A percentile compares a stretch with the other conserved stretches of the same genome.
phyloP scores from a whole-genome alignment of 148 eudicot species.

The Rhododendron ovatum region DNA sequence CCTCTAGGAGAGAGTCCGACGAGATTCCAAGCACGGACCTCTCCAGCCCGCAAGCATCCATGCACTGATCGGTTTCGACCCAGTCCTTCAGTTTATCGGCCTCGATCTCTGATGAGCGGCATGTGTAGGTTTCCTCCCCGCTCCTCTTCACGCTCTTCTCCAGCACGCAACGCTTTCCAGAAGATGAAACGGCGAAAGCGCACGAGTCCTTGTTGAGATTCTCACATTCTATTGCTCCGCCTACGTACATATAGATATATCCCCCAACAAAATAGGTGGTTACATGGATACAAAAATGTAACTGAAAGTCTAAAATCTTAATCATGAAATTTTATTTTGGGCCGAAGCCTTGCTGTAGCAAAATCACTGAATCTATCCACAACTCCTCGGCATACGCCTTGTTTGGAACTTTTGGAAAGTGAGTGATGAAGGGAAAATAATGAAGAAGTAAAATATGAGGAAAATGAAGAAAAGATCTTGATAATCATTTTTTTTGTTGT shows the following conservation, averaged over 20 bases:
- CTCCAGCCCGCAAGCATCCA: constrained; percentile 57
- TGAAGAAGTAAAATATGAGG: background rate
- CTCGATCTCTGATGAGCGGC: constrained; percentile 49
- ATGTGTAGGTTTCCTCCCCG: constrained; percentile 41
- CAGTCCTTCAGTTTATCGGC: constrained; percentile 40
- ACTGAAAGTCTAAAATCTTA: background rate
- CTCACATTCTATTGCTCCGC: constrained; percentile 45
- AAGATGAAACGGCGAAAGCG: constrained; percentile 52
- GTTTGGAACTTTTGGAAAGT: too few species aligned
- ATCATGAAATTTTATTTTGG: background rate
- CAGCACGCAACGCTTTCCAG: constrained; percentile 64
- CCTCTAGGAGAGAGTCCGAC: constrained; percentile 63
- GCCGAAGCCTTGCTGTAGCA: background rate
- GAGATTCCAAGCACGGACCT: constrained; percentile 57
- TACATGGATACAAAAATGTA: background rate
- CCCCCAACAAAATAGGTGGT: background rate
- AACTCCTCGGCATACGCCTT: too few species aligned
- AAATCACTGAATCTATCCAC: too few species aligned
- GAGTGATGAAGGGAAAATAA: too few species aligned
- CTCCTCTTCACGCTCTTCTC: constrained; percentile 50
- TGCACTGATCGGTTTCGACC: constrained; percentile 53
- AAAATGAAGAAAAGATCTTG: too few species aligned
- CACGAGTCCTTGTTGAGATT: constrained; percentile 55
- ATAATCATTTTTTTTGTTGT: too few species aligned
- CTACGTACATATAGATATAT: constrained; percentile 14